phyloP scores from a whole-genome alignment of 2,329 filamentous ascomycete species.

The Zopfia rhizophila region DNA sequence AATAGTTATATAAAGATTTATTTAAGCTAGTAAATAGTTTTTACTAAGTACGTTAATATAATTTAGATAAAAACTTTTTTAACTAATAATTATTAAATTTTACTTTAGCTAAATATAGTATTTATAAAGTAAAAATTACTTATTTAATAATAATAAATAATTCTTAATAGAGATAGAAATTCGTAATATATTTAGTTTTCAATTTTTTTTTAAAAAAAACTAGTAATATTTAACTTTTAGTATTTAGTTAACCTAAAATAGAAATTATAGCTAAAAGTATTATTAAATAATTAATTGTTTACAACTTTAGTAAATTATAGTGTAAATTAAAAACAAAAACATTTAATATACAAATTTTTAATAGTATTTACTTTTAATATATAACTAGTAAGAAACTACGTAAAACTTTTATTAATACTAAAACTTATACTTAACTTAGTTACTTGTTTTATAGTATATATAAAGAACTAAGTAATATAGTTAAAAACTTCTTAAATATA shows the following conservation, averaged over 20 bases:
- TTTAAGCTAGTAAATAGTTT: conserved; percentile 94
- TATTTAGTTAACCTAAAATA: too few species aligned
- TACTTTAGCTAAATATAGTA: neutral
- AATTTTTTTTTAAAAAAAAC: conserved; percentile 72
- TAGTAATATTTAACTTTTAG: too few species aligned
- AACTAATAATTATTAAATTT: neutral
- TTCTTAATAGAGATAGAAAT: conserved; percentile 87
- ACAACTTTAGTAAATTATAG: neutral
- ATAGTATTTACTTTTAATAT: conserved; percentile 44
- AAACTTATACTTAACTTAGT: conserved; percentile 46
- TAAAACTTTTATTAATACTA: conserved; percentile 45
- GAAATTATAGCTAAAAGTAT: conserved; percentile 53
- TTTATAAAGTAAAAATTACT: neutral
- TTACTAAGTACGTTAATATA: conserved; percentile 79
- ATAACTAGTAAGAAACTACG: conserved; percentile 52
- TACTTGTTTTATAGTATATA: conserved; percentile 52
- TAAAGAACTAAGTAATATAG: conserved; percentile 39
- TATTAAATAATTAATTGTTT: conserved; percentile 53
- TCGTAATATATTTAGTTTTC: conserved; percentile 75
- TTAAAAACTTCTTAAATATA: conserved; percentile 37
- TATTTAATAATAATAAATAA: conserved; percentile 56
- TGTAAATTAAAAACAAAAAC: conserved; percentile 28
- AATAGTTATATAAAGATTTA: conserved; percentile 90
- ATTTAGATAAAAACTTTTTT: too few species aligned
- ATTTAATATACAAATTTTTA: conserved; percentile 56